Percentiles rank a stretch among this genome's conserved stretches.
These are phyloP conservation scores for Ceratocystis variospora DNA, from an alignment of 2,329 filamentous ascomycete genomes.

Conservation along the genomic window DNA sequence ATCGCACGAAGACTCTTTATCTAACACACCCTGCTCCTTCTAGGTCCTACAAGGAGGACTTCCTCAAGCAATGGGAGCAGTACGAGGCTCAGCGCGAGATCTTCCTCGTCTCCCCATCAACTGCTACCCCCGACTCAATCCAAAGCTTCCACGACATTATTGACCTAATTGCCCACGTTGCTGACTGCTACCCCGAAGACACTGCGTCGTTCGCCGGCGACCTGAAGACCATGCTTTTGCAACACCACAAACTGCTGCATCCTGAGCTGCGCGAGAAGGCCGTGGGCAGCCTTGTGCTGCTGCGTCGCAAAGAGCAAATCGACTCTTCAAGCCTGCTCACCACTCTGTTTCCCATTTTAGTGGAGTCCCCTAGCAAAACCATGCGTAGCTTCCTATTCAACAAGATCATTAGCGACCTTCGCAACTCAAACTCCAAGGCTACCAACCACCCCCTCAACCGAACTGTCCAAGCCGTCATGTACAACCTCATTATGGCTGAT, in stretches of 20 bases:
- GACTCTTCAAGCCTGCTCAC: constrained; percentile 74
- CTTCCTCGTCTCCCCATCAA: constrained; percentile 70
- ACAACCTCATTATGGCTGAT: constrained; percentile 80
- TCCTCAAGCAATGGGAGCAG: constrained; percentile 74
- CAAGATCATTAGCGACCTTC: constrained; percentile 84
- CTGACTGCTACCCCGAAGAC: constrained; percentile 79
- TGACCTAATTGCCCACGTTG: constrained; percentile 84
- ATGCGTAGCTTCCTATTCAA: constrained; percentile 69
- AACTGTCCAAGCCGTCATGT: constrained; percentile 83
- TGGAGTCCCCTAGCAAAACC: constrained; percentile 83
- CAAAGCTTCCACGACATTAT: constrained; percentile 82
- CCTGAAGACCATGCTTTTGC: constrained; percentile 63
- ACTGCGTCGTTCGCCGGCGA: constrained; percentile 66
- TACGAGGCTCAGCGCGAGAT: constrained; percentile 86
- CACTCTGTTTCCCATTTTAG: constrained; percentile 84
- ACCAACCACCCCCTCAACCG: constrained; percentile 89
- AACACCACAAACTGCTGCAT: constrained; percentile 72
- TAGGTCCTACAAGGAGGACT: constrained; percentile 81
- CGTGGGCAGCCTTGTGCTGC: constrained; percentile 72
- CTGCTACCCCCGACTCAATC: constrained; percentile 62
- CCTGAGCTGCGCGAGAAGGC: constrained; percentile 85
- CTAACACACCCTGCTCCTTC: constrained; percentile 16
- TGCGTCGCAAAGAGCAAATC: constrained; percentile 83
- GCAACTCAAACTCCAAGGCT: constrained; percentile 71
- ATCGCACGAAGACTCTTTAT: neutral